Evolutionary conservation across 2,329 filamentous ascomycete species (phyloP), one percentile per base, ranked within the genome.

Genomic region (Coleophoma crateriformis): DNA sequence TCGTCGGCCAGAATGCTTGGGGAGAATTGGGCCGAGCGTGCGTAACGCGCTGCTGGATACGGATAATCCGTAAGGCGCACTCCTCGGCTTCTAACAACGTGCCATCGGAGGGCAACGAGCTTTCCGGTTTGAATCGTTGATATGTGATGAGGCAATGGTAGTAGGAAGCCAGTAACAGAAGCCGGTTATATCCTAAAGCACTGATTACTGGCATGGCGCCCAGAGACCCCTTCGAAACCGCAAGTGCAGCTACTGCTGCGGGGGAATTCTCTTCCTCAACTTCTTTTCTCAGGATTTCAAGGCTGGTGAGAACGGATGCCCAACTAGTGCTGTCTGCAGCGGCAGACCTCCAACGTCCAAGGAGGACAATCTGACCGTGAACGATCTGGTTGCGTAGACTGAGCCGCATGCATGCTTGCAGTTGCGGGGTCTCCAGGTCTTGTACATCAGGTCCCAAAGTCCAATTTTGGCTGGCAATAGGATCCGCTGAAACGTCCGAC

Each of bases 101-200:
- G 3, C 15, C 37, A 10, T 15, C n/a, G 13, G 37, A 39, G 14
- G 4, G 10, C 37, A 15, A 14, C 19, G 37, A 15, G 19, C n/a
- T 39, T 39, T 4, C 14, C 2, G 37, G 37, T 4, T 14, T 13
- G 37, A 19, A 39, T 39, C 19, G 11, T 4, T 39, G 37, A 13
- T 39, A 39, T 14, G 37, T 15, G 37, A 39, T 39, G 7, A 39
- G 14, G 14, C n/a, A 12, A 15, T 19, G n/a, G 14, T 39, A 39
- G 14, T 39, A 39, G 3, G 37, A 39, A 12, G 37, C 37, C 11
- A 39, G 14, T 14, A 39, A n/a, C 11, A 39, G 19, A n/a, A 39
- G 37, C 4, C 37, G 37, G 14, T 52, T 63, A 33, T 46, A 46
- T 35, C 32, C 44, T 3, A 35, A 19, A 20, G 44, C 15, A 38